Conservation (phyloP, 1,139 yeast genomes). For the Entelexis sorbosivorans region DNA sequence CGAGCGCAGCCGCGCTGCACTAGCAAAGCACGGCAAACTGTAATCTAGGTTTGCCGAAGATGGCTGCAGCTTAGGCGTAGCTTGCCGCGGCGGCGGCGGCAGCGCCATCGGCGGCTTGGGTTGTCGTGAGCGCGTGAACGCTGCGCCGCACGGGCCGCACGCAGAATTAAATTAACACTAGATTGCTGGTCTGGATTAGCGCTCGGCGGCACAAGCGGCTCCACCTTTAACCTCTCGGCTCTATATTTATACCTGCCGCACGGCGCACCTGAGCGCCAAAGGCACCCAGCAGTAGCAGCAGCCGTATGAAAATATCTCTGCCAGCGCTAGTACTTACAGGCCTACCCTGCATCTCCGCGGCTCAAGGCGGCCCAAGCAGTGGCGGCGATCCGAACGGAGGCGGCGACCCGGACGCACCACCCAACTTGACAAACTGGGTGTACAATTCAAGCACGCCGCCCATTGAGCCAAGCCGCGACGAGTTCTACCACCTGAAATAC, state of each 20-base stretch:
- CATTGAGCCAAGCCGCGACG: slow-evolving; percentile 11
- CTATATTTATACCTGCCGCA: not conserved
- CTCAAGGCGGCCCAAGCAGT: slow-evolving; percentile 10
- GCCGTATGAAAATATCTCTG: not conserved
- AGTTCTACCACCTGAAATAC: slow-evolving; percentile 13
- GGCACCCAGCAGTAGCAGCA: not conserved
- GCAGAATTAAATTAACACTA: not conserved
- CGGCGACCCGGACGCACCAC: not conserved
- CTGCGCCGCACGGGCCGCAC: not conserved
- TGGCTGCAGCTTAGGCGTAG: too few relatives aligned
- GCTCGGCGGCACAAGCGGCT: not conserved
- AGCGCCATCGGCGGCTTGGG: too few relatives aligned
- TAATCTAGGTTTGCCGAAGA: not conserved
- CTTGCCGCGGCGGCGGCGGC: too few relatives aligned
- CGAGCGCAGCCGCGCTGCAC: too few relatives aligned
- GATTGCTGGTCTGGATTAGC: not conserved
- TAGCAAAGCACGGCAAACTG: too few relatives aligned
- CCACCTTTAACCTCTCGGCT: not conserved
- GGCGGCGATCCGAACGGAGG: slow-evolving; percentile 15
- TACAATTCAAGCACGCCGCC: slow-evolving; percentile 12
- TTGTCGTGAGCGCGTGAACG: not conserved
- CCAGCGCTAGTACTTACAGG: not conserved
- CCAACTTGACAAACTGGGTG: slow-evolving; percentile 17
- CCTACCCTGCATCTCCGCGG: not conserved
- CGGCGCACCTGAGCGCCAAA: too few relatives aligned